Percentiles rank a stretch among this genome's conserved stretches.
These are phyloP conservation scores for Nannochloris sp. DNA, from an alignment of 139 green algal species.

Conservation along the genomic window DNA sequence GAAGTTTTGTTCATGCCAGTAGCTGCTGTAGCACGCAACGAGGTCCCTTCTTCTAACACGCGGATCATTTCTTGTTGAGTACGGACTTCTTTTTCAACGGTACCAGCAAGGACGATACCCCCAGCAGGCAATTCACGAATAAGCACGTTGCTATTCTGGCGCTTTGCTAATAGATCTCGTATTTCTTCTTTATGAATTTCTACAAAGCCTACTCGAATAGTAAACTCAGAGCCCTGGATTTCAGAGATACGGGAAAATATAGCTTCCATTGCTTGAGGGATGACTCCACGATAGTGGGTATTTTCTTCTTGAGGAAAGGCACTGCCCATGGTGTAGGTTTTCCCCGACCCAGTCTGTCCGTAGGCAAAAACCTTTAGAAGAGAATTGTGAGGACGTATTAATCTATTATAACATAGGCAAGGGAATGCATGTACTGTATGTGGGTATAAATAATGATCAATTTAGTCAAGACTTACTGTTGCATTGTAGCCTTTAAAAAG, in stretches of 20 bases:
- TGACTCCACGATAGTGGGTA: slow-evolving; percentile 51
- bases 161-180: slow-evolving; percentile 59
- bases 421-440: too few relatives aligned
- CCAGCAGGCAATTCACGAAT: slow-evolving; percentile 69
- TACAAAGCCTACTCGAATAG: slow-evolving; percentile 80
- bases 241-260: slow-evolving; percentile 62
- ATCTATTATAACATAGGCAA: too few relatives aligned
- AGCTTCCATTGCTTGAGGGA: slow-evolving; percentile 66
- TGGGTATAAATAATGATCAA: too few relatives aligned
- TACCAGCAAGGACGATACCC: slow-evolving; percentile 70
- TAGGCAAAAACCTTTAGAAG: slow-evolving; percentile 45
- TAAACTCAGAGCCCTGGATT: slow-evolving; percentile 44
- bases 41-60: slow-evolving; percentile 68
- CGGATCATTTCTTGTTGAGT: slow-evolving; percentile 67
- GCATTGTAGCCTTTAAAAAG: slow-evolving; percentile 90
- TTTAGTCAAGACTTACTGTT: slow-evolving; percentile 43
- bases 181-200: slow-evolving; percentile 95
- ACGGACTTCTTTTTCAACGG: slow-evolving; percentile 68
- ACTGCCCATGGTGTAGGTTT: slow-evolving; percentile 87
- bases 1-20: slow-evolving; percentile 89
- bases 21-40: slow-evolving; percentile 67
- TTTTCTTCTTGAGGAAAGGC: slow-evolving; percentile 35
- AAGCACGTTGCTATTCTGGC: slow-evolving; percentile 21
- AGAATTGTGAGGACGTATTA: too few relatives aligned
- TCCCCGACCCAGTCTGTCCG: slow-evolving; percentile 61